Evolutionary conservation across 495 filamentous ascomycete species (phyloP), one percentile per base, ranked within the genome.

Genomic region (Pyrenopolyporus hunteri): DNA sequence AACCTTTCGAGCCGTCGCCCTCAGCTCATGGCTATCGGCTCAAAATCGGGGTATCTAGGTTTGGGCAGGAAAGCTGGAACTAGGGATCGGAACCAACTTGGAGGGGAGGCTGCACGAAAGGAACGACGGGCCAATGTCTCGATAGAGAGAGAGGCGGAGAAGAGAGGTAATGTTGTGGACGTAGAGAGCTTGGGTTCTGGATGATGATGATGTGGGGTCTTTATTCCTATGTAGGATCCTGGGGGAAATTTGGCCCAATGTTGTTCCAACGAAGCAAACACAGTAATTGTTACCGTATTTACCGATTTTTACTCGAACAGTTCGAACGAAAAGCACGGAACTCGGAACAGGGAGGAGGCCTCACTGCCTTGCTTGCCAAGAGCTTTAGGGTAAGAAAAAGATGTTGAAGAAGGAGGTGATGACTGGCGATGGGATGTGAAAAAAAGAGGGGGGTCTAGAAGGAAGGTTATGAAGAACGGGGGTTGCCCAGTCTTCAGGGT

Each of bases 11-110:
- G 51, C 37, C 42, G 33, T 58, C 53, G 49, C 45, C 51, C 45
- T 57, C n/a, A 32, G 52, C 52, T 57, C 63, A 66, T 66, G 63
- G 63, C 63, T 66, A 57, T 37, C 40, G 57, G 46, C 57, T 42
- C 26, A 51, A 40, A 42, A 33, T 31, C 25, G 40, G 25, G 51
- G 48, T 29, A 16, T 19, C 13, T 48, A 51, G 54, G 53, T 57
- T 59, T n/a, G 28, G 33, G 33, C 6, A 37, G 20, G 32, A 36
- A n/a, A 44, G 28, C 25, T 42, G 29, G 17, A 47, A 45, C 13
- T 46, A 6, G 53, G 14, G 31, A 48, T 39, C 31, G 29, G 45
- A 25, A 25, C 59, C 36, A 37, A 57, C 14, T 43, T 40, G n/a
- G 44, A 5, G 25, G 13, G 22, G 13, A 3, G 13, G 43, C 55